Conservation (phyloP, 768 basidiomycete species). For the Tremella mesenterica region DNA sequence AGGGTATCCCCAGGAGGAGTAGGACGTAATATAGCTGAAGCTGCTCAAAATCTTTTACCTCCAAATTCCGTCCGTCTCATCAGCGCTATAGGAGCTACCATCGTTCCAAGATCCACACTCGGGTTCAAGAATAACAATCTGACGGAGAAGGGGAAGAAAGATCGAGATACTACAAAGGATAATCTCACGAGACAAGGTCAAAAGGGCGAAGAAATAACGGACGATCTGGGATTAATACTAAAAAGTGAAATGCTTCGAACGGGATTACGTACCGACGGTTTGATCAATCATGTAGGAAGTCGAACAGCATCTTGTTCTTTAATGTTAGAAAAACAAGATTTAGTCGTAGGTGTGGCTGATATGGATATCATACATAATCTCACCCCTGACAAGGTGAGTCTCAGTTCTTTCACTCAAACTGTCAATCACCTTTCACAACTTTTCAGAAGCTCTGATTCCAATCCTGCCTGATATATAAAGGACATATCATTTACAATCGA, state of each 20-base stretch:
- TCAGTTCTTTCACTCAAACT: no score
- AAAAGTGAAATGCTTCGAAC: conserved; percentile 52
- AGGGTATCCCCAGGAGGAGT: conserved; percentile 75
- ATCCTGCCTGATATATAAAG: no score
- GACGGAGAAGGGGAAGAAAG: background rate
- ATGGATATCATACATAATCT: conserved; percentile 60
- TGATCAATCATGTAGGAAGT: conserved; percentile 43
- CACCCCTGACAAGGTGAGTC: conserved; percentile 49
- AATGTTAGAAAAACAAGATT: conserved; percentile 64
- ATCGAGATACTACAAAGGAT: background rate
- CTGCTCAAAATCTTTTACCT: conserved; percentile 59
- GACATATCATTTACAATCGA: no score
- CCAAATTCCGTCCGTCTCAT: conserved; percentile 52
- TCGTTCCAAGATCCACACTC: no score
- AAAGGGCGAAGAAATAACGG: conserved; percentile 36
- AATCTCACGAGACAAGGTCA: background rate
- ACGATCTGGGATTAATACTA: conserved; percentile 66
- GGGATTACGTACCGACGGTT: conserved; percentile 77
- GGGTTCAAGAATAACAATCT: no score
- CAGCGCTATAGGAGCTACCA: conserved; percentile 54
- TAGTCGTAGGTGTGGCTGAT: conserved; percentile 83
- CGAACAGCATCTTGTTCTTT: conserved; percentile 80
- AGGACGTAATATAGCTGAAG: conserved; percentile 89
- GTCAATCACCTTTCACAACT: no score
- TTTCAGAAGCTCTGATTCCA: no score